Base-by-base conservation (phyloP, 495 filamentous ascomycete species). In the Aspergillus egyptiacus region DNA sequence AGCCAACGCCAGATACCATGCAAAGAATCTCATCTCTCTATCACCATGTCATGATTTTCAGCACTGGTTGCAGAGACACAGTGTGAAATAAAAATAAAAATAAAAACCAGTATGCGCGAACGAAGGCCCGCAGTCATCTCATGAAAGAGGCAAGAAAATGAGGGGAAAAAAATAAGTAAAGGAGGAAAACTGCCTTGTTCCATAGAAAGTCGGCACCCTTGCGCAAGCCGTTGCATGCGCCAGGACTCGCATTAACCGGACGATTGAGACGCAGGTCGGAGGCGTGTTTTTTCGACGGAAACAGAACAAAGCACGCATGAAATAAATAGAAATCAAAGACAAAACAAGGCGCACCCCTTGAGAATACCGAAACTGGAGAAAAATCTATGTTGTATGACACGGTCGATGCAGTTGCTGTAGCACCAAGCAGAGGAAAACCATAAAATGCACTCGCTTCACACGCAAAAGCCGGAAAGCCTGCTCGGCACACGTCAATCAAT, bases 1-100 rank as follows among this genome's bases (percentile, higher is more conserved):
- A 69, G 68, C 70, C 70, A 75, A 75, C 71, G 71, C 71, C 71
- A 67, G 65, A 71, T 58, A 65, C 58, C 71, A 74, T 70, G 69
- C 69, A 72, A 71, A 62, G 49, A 53, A 68, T 56, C 53, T 63
- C 65, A 51, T 56, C 58, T 64, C 57, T 65, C 57, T 63, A 66
- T 57, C 54, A 50, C 19, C 47, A 38, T 38, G 48, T 60, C 44
- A 56, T 49, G 46, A 51, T 55, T 49, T 48, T 54, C 41, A 48
- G 48, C 38, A 61, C 58, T 50, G 33, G 48, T 46, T 54, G 47
- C 44, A 27, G 25, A 54, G 40, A 58, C 54, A 53, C 48, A 48
- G 43, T 58, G 46, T 37, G 31, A 45, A 57, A n/a, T n/a, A n/a
- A n/a, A n/a, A n/a, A n/a, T n/a, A n/a, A n/a, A n/a, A n/a, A n/a